These are phyloP conservation scores for Aspergillus hortae DNA, from an alignment of 2,329 filamentous ascomycete species.

Conservation along the genomic window DNA sequence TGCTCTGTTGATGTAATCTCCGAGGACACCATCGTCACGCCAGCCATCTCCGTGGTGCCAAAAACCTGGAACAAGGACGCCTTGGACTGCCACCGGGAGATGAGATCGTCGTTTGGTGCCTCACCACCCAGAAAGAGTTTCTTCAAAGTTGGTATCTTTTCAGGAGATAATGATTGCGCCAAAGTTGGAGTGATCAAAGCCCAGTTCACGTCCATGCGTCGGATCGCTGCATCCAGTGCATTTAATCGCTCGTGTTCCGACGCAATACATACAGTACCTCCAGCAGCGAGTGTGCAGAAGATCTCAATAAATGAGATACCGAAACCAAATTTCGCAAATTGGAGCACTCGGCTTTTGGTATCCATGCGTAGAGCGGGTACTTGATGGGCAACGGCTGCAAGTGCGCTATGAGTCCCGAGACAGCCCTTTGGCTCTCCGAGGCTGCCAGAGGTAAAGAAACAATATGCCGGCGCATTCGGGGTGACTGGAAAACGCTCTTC, in stretches of 20 bases:
- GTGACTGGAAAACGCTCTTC: too few species aligned
- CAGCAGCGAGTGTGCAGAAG: constrained; percentile 47
- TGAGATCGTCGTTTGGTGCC: too few species aligned
- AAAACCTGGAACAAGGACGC: too few species aligned
- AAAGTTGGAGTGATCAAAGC: not conserved
- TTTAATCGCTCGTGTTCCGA: constrained; percentile 39
- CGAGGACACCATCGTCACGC: too few species aligned
- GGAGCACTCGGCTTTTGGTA: constrained; percentile 40
- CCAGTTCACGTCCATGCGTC: not conserved
- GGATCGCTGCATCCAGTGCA: constrained; percentile 28
- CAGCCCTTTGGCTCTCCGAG: not conserved
- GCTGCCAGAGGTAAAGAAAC: not conserved
- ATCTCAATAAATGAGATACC: constrained; percentile 48
- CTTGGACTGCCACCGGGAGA: too few species aligned
- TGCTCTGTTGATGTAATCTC: too few species aligned
- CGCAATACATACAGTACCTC: constrained; percentile 54
- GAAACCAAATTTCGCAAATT: constrained; percentile 48
- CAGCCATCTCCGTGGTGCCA: too few species aligned
- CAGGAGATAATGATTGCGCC: not conserved
- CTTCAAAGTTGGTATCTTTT: too few species aligned
- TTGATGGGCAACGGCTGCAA: not conserved
- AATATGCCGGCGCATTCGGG: not conserved
- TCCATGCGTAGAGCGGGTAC: not conserved
- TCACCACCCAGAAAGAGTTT: too few species aligned
- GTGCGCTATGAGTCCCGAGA: not conserved